Conservation (phyloP, 345 rosid species). For the Populus nigra region DNA sequence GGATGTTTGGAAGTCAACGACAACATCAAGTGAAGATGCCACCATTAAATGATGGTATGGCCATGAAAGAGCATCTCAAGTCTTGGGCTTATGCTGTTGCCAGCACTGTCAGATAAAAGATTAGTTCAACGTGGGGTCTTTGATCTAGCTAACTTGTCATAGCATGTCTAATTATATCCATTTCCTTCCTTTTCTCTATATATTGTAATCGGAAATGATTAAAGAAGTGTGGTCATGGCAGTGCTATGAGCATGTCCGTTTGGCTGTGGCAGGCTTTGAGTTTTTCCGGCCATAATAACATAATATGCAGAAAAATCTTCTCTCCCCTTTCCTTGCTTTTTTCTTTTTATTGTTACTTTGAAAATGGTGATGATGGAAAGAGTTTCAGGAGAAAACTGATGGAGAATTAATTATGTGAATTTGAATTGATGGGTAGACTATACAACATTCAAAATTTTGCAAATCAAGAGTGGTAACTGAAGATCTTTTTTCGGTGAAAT, state of each 20-base stretch:
- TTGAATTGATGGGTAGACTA: neutral
- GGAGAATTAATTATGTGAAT: neutral
- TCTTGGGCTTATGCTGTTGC: conserved; percentile 67
- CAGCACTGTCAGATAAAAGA: conserved; percentile 36
- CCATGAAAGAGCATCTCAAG: conserved; percentile 63
- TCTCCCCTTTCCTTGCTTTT: neutral
- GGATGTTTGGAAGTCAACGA: neutral
- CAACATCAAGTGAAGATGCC: conserved; percentile 37
- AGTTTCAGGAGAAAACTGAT: neutral
- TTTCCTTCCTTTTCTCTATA: neutral
- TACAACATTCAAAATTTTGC: neutral
- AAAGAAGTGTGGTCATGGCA: neutral
- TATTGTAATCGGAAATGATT: neutral
- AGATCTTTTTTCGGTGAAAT: neutral
- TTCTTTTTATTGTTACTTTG: neutral
- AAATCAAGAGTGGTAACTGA: neutral
- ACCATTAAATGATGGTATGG: conserved; percentile 45
- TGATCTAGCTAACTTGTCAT: neutral
- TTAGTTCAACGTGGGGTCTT: neutral
- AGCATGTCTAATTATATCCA: neutral
- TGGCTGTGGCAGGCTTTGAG: neutral
- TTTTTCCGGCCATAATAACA: neutral
- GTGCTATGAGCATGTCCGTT: neutral
- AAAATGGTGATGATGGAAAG: neutral
- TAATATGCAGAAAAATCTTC: neutral